phyloP scores from a whole-genome alignment of 2,329 filamentous ascomycete genomes.

The Epichloe hybrida region DNA sequence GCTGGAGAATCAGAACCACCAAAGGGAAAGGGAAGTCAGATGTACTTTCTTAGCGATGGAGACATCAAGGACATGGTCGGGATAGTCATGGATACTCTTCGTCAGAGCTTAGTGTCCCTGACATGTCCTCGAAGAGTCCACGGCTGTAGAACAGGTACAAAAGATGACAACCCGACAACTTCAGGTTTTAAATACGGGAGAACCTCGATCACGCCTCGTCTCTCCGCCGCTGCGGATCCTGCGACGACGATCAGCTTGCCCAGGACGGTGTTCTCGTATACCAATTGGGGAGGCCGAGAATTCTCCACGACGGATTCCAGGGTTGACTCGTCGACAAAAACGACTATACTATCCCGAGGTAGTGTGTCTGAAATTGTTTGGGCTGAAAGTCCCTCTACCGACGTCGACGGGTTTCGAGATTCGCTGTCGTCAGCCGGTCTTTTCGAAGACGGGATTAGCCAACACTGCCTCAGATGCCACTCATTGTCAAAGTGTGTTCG shows the following conservation, averaged over 20 bases:
- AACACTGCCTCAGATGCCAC: background rate
- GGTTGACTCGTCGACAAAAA: constrained; percentile 9
- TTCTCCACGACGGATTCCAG: background rate
- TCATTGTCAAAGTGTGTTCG: background rate
- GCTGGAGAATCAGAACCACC: background rate
- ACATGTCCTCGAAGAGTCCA: background rate
- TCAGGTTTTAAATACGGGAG: constrained; percentile 10
- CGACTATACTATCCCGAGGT: constrained; percentile 16
- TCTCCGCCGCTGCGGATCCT: constrained; percentile 15
- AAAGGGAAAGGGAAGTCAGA: background rate
- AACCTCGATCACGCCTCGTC: constrained; percentile 14
- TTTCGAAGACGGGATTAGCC: background rate
- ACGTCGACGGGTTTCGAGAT: background rate
- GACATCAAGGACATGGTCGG: constrained; percentile 6
- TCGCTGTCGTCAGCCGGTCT: background rate
- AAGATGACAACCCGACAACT: background rate
- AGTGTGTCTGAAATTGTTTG: constrained; percentile 19
- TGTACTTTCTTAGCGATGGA: constrained; percentile 9
- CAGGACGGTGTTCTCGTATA: constrained; percentile 16
- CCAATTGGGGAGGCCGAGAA: background rate
- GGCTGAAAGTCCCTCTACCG: constrained; percentile 8
- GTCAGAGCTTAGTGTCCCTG: background rate
- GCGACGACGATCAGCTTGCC: constrained; percentile 22
- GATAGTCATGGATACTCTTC: constrained; percentile 2
- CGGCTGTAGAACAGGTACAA: background rate